These are phyloP conservation scores for Calycina herbarum DNA, from an alignment of 2,329 filamentous ascomycete genomes.

Conservation along the genomic window DNA sequence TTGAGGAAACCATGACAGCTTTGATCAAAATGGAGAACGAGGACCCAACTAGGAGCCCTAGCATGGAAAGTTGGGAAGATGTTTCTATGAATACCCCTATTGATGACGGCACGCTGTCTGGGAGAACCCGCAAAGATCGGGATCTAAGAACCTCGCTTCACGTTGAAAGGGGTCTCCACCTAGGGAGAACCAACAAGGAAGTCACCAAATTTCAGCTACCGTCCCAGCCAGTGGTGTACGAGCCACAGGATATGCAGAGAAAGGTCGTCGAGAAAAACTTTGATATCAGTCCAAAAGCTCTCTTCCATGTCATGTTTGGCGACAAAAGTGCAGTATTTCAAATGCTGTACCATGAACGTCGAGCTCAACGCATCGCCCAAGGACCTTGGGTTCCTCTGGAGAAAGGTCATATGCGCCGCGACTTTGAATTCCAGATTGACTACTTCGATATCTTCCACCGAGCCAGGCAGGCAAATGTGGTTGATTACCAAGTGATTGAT, in stretches of 20 bases:
- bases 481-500: constrained; percentile 86
- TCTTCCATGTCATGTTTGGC: constrained; percentile 95
- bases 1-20: constrained; percentile 69
- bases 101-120: constrained; percentile 54
- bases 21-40: constrained; percentile 73
- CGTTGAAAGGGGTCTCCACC: constrained; percentile 61
- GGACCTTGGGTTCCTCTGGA: constrained; percentile 79
- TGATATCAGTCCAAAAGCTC: constrained; percentile 87
- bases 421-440: constrained; percentile 79
- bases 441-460: constrained; percentile 65
- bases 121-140: constrained; percentile 43
- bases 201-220: constrained; percentile 75
- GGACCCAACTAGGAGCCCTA: constrained; percentile 63
- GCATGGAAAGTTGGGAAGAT: constrained; percentile 90
- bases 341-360: constrained; percentile 80
- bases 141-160: constrained; percentile 59
- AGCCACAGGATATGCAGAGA: constrained; percentile 77
- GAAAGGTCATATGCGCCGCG: constrained; percentile 68
- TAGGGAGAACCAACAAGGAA: constrained; percentile 38
- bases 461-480: constrained; percentile 61
- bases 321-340: constrained; percentile 96
- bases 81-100: constrained; percentile 60
- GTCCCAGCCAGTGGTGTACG: constrained; percentile 76
- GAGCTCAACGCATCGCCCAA: constrained; percentile 78
- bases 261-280: constrained; percentile 79